These are phyloP conservation scores for Elsinoe fawcettii DNA, from an alignment of 2,329 filamentous ascomycete genomes.

Conservation along the genomic window DNA sequence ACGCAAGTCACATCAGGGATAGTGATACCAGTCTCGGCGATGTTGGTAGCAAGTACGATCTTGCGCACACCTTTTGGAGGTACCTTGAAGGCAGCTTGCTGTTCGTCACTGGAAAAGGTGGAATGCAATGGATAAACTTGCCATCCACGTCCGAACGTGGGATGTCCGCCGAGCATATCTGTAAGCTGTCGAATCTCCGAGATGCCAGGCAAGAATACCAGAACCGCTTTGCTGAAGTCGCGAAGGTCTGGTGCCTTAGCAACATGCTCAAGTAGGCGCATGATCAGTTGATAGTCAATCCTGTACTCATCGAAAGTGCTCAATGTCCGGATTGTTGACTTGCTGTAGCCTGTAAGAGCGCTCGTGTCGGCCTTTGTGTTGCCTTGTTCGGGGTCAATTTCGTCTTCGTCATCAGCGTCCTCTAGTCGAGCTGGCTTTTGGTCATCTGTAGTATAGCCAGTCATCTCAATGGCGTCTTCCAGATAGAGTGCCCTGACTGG, in stretches of 20 bases:
- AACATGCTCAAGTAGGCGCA: constrained; percentile 69
- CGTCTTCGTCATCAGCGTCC: constrained; percentile 39
- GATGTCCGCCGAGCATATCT: constrained; percentile 71
- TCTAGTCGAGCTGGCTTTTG: constrained; percentile 40
- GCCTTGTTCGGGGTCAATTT: constrained; percentile 38
- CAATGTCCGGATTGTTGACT: constrained; percentile 66
- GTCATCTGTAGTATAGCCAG: constrained; percentile 61
- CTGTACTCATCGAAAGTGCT: constrained; percentile 79
- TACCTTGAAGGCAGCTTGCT: constrained; percentile 83
- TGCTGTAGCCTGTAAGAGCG: constrained; percentile 65
- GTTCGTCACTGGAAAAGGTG: constrained; percentile 89
- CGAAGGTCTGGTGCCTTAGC: constrained; percentile 59
- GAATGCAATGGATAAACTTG: constrained; percentile 86
- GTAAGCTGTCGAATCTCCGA: constrained; percentile 65
- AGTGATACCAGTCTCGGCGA: constrained; percentile 96
- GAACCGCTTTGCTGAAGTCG: constrained; percentile 75
- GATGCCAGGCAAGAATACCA: constrained; percentile 93
- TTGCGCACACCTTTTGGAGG: constrained; percentile 78
- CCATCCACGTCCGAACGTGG: constrained; percentile 69
- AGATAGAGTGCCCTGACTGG: constrained; percentile 82
- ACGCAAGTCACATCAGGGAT: constrained; percentile 97
- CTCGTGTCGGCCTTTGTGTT: constrained; percentile 37
- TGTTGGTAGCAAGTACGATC: constrained; percentile 94
- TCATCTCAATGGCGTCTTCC: constrained; percentile 86
- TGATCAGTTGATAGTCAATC: constrained; percentile 81